phyloP scores from a whole-genome alignment of 805 yeast species.

The Debaryomyces tyrocola region DNA sequence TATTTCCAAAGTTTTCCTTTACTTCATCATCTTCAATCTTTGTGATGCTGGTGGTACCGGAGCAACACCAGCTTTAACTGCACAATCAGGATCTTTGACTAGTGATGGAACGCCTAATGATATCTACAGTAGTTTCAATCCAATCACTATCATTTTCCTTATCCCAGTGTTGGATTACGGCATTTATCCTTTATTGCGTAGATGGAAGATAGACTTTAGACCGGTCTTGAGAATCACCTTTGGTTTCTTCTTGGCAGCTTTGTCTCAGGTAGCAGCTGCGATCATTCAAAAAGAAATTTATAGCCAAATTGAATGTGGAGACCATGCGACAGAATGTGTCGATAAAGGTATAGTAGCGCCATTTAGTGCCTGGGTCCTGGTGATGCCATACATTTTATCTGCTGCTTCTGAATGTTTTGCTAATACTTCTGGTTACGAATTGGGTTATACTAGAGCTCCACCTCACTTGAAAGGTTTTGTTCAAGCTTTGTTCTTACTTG shows the following conservation, averaged over 20 bases:
- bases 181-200: conserved; percentile 50
- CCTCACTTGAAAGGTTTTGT: conserved; percentile 51
- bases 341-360: conserved; percentile 19
- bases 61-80: conserved; percentile 42
- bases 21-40: conserved; percentile 36
- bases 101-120: conserved; percentile 56
- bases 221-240: conserved; percentile 46
- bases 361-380: conserved; percentile 31
- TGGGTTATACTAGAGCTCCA: conserved; percentile 55
- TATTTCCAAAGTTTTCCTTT: conserved; percentile 47
- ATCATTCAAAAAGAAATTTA: conserved; percentile 50
- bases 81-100: conserved; percentile 56
- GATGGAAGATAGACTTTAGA: conserved; percentile 37
- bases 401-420: conserved; percentile 58
- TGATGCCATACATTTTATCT: conserved; percentile 33
- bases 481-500: conserved; percentile 45
- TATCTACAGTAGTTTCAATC: conserved; percentile 54
- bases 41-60: conserved; percentile 46
- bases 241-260: conserved; percentile 49
- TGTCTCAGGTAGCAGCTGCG: conserved; percentile 51
- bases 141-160: conserved; percentile 50
- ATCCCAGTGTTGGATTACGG: conserved; percentile 51
- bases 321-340: conserved; percentile 41
- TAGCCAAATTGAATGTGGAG: conserved; percentile 52
- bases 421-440: conserved; percentile 51